These are phyloP conservation scores for Phytophthora kernoviae DNA, from an alignment of 352 stramenopile genomes.

Conservation along the genomic window DNA sequence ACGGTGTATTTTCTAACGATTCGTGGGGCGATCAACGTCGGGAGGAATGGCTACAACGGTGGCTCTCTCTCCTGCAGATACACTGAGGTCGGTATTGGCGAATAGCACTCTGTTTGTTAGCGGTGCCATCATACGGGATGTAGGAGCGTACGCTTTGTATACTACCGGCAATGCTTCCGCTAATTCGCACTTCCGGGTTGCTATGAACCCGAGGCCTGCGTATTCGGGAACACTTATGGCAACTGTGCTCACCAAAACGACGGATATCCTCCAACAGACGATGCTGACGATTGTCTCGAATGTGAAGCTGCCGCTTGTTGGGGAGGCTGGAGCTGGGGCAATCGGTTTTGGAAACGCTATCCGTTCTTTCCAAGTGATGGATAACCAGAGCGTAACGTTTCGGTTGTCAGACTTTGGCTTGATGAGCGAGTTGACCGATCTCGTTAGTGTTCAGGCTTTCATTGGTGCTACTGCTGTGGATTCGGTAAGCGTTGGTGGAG, in stretches of 20 bases:
- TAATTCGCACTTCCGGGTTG: slow-evolving; percentile 19
- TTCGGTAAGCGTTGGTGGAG: slow-evolving; percentile 17
- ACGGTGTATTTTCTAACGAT: slow-evolving; percentile 11
- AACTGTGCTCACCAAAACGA: slow-evolving; percentile 20
- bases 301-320: slow-evolving; percentile 15
- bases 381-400: slow-evolving; percentile 53
- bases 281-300: slow-evolving; percentile 11
- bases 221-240: slow-evolving; percentile 25
- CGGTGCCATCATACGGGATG: slow-evolving; percentile 1
- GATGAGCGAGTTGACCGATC: slow-evolving; percentile 30
- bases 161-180: slow-evolving; percentile 7
- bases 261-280: slow-evolving; percentile 25
- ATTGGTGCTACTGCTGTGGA: slow-evolving; percentile 21
- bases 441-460: slow-evolving; percentile 23
- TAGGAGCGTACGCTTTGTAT: slow-evolving; percentile 24
- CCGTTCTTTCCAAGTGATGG: slow-evolving; percentile 35
- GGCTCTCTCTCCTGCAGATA: slow-evolving; percentile 16
- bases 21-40: slow-evolving; percentile 9
- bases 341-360: slow-evolving; percentile 20
- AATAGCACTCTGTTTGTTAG: slow-evolving; percentile 5
- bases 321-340: slow-evolving; percentile 21
- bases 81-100: slow-evolving; percentile 3
- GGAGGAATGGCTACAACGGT: slow-evolving; percentile 27
- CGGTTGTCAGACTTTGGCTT: slow-evolving; percentile 35
- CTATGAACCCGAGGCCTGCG: slow-evolving; percentile 1